Conservation (phyloP, 306 rosid species). For the Phaseolus lunatus region DNA sequence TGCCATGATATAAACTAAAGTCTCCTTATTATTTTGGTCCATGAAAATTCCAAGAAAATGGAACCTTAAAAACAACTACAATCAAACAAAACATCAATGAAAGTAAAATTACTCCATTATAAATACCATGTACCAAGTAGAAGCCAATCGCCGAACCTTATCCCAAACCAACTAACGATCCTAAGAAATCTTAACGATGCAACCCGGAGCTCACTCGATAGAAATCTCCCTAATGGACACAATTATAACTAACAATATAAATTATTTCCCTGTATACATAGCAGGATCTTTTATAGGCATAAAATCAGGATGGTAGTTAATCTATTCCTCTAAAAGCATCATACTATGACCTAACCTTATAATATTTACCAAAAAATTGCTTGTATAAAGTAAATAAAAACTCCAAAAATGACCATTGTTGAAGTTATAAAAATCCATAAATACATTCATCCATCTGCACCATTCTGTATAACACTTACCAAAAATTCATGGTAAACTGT, state of each 20-base stretch:
- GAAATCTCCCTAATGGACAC: constrained; percentile 18
- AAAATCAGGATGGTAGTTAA: not conserved
- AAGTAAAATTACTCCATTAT: constrained; percentile 11
- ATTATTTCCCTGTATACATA: not conserved
- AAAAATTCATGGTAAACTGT: constrained; percentile 11
- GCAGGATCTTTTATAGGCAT: constrained; percentile 1
- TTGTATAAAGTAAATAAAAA: constrained; percentile 4
- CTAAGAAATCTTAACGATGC: constrained; percentile 2
- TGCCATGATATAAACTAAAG: not conserved
- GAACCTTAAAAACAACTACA: not conserved
- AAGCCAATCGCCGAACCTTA: constrained; percentile 1
- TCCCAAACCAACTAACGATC: constrained; percentile 16
- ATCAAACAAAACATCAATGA: constrained; percentile 29
- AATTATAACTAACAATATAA: not conserved
- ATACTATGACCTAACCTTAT: constrained; percentile 7
- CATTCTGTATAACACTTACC: constrained; percentile 17
- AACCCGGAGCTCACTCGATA: not conserved
- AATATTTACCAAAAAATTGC: not conserved
- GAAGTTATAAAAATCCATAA: constrained; percentile 7
- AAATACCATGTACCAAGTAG: not conserved
- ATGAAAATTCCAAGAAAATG: constrained; percentile 1
- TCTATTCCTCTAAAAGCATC: constrained; percentile 23
- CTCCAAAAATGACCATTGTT: constrained; percentile 10
- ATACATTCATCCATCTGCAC: constrained; percentile 14
- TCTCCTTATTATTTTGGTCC: not conserved